Base-by-base conservation (phyloP, 768 basidiomycete species). In the Boletus vermiculosoides region DNA sequence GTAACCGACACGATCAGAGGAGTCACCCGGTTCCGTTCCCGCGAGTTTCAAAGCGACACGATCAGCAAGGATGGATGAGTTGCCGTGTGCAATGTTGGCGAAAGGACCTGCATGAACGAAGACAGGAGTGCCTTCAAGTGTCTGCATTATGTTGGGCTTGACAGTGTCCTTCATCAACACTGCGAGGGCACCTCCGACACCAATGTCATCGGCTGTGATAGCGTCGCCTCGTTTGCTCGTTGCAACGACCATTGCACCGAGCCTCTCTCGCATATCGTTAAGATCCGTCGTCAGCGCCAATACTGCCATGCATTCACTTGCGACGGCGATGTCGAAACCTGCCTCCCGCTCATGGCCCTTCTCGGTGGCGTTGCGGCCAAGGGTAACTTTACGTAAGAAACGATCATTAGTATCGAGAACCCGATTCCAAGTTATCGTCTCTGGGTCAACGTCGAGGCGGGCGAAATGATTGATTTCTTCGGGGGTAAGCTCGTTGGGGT, bases 131-230 rank as follows among this genome's bases (percentile, higher is more conserved):
- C 96, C 96, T 86, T 98, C 90, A 40, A 98, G 79, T 4, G 95
- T 94, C 74, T 99, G 96, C 96, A 99, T 99, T 60, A 99, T 75
- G 71, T 98, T 99, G 23, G 96, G 96, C 77, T 98, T 99, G 78
- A 99, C 94, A 16, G 97, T 92, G 66, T 99, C 96, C 78, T 98
- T 98, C 87, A 99, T 90, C 60, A 99, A 82, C 50, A 98, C 95
- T 15, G 96, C 92, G 51, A 99, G 84, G 50, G 96, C 94, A 56
- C 94, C 95, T 60, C 93, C 89, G 63, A 90, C 92, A 62, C 96
- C 96, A 51, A 99, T 83, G 70, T 99, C 96, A 68, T 98, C 96
- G 25, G 94, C 94, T 37, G 96, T 99, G 73, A 99, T 80, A 28
- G 95, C 85, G 4, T 94, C 90, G 22, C 96, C 97, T 22, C 79